Base-by-base conservation (phyloP, 2,329 filamentous ascomycete genomes). In the Verticillium tricorpus region DNA sequence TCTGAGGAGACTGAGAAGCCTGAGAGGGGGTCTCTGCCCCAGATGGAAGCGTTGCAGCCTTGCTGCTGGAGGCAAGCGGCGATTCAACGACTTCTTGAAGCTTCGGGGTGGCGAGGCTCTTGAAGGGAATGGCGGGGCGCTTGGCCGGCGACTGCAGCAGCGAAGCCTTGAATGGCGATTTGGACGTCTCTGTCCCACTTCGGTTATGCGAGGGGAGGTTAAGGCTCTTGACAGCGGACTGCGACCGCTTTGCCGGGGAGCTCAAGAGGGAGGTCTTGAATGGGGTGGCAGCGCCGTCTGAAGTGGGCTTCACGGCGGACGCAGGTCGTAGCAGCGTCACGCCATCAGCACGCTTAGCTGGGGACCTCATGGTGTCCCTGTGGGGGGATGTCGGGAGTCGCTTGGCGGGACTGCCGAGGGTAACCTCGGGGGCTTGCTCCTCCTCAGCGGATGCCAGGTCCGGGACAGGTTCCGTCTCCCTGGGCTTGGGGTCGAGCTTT, bases 291-390 rank as follows among this genome's bases (percentile, higher is more conserved):
- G 32, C 54, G 8, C 32, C 55, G 34, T 66, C 63, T 9, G 32
- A 55, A 2, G 62, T 19, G 5, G 69, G 60, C 58, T 74, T 76
- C 62, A 75, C 61, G 57, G 70, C 66, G n/a, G 76, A 74, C 7
- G 70, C 71, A 12, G 72, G 73, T 7, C 76, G 65, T 15, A 69
- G 62, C 72, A 64, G 64, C 69, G 57, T 67, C 31, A 74, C 70
- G 1, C 73, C 63, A 2, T 84, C 92, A 55, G 77, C 69, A 39
- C 78, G 76, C 69, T 84, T 85, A 1, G 85, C 82, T 0, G 85
- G 85, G 1, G 82, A 84, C 64, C 79, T 84, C 70, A 87, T 74
- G 0, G 79, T 73, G 28, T 86, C 85, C 67, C 83, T 87, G 66
- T 75, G 78, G 0, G 85, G 81, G 1, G 84, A 83, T 5, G 78